Evolutionary conservation across 352 stramenopile species (phyloP).

Genomic region (Phytophthora tentaculata): DNA sequence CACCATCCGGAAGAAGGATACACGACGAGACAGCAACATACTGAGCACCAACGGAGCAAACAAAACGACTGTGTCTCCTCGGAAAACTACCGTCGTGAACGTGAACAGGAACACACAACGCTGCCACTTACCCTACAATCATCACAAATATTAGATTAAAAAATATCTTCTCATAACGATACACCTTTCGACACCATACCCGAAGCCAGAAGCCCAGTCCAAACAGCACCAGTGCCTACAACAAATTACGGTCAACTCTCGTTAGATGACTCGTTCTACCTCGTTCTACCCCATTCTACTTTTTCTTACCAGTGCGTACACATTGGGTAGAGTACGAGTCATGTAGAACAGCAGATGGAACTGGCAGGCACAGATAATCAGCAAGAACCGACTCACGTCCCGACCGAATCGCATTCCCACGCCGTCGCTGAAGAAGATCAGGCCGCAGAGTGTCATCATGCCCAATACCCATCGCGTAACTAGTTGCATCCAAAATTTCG

Average conservation of each 20-base stretch:
- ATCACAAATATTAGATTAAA: too few relatives aligned
- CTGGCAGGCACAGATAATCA: constrained; percentile 91
- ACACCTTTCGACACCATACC: too few relatives aligned
- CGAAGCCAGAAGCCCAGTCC: constrained; percentile 68
- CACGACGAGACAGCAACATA: constrained; percentile 78
- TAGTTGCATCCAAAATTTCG: constrained; percentile 69
- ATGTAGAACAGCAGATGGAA: constrained; percentile 99
- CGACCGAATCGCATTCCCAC: constrained; percentile 62
- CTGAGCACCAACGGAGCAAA: constrained; percentile 93
- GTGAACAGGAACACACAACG: constrained; percentile 85
- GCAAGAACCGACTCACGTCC: constrained; percentile 74
- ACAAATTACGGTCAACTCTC: too few relatives aligned
- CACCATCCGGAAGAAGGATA: constrained; percentile 84
- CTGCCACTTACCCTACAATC: constrained; percentile 46
- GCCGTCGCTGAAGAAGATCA: constrained; percentile 68
- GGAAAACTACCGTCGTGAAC: constrained; percentile 95
- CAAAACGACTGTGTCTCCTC: constrained; percentile 97
- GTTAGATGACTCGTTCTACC: background rate
- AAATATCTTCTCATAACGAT: too few relatives aligned
- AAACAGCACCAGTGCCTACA: constrained; percentile 66
- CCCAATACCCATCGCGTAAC: constrained; percentile 66
- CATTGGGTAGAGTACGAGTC: constrained; percentile 96
- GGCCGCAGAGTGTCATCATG: constrained; percentile 58
- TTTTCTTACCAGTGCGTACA: constrained; percentile 91
- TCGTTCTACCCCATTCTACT: constrained; percentile 1